phyloP scores from a whole-genome alignment of 805 yeast species.

The Pichia rugopelliculosa region DNA sequence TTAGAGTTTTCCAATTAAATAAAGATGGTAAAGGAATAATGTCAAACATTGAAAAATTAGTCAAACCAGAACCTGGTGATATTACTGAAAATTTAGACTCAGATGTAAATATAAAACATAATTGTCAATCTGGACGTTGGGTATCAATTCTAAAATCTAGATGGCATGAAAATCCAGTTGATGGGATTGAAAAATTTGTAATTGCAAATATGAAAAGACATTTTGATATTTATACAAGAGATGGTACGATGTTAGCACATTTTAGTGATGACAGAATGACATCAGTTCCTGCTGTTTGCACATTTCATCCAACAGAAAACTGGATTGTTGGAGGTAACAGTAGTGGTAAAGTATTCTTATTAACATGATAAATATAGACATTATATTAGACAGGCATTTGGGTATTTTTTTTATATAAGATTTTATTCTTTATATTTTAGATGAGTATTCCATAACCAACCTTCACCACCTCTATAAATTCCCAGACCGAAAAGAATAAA shows the following conservation, averaged over 20 bases:
- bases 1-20: slow-evolving; percentile 57
- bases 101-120: slow-evolving; percentile 61
- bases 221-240: slow-evolving; percentile 71
- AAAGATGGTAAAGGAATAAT: slow-evolving; percentile 26
- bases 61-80: slow-evolving; percentile 18
- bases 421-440: not conserved
- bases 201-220: slow-evolving; percentile 91
- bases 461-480: slow-evolving; percentile 55
- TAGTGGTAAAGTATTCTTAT: slow-evolving; percentile 78
- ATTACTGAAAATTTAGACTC: slow-evolving; percentile 47
- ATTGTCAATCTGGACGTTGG: slow-evolving; percentile 97
- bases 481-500: slow-evolving; percentile 50
- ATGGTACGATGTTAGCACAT: slow-evolving; percentile 76
- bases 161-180: slow-evolving; percentile 73
- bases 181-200: slow-evolving; percentile 72
- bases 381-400: not conserved
- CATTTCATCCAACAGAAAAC: slow-evolving; percentile 77
- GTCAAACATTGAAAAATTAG: slow-evolving; percentile 8
- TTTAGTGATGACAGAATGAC: slow-evolving; percentile 52
- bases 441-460: slow-evolving; percentile 42
- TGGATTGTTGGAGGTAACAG: slow-evolving; percentile 95
- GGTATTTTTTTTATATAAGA: not conserved
- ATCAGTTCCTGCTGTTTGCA: slow-evolving; percentile 87
- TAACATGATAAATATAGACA: slow-evolving; percentile 14
- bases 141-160: slow-evolving; percentile 82